phyloP scores from a whole-genome alignment of 768 basidiomycete species.

The Boletus pseudo-olivaceus region DNA sequence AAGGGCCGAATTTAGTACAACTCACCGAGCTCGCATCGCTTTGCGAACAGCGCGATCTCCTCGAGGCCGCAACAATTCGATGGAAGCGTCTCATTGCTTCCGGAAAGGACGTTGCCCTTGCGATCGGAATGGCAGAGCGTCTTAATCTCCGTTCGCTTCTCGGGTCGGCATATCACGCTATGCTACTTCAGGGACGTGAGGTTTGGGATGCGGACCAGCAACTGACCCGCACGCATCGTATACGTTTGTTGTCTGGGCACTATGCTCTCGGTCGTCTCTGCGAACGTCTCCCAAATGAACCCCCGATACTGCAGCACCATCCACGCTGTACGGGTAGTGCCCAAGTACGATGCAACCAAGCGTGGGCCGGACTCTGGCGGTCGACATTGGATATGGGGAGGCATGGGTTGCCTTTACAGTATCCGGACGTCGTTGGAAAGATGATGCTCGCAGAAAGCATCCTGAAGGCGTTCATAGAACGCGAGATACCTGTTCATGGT shows the following conservation, averaged over 20 bases:
- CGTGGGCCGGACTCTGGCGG: conserved; percentile 46
- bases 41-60: conserved; percentile 44
- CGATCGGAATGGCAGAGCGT: conserved; percentile 46
- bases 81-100: conserved; percentile 50
- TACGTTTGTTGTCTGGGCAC: conserved; percentile 51
- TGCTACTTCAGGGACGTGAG: conserved; percentile 49
- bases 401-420: conserved; percentile 39
- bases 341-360: conserved; percentile 41
- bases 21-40: conserved; percentile 52
- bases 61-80: conserved; percentile 38
- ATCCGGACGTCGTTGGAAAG: conserved; percentile 44
- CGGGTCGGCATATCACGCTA: conserved; percentile 49
- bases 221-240: conserved; percentile 46
- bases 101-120: conserved; percentile 42
- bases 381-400: conserved; percentile 37
- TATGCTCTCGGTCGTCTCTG: conserved; percentile 46
- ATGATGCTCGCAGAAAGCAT: conserved; percentile 47
- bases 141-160: conserved; percentile 44
- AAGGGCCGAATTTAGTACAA: conserved; percentile 41
- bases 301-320: conserved; percentile 43
- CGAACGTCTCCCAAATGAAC: conserved; percentile 40
- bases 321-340: conserved; percentile 38
- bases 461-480: conserved; percentile 44
- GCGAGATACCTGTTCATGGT: conserved; percentile 39
- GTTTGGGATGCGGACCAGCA: conserved; percentile 45